Evolutionary conservation across 2,329 filamentous ascomycete genomes (phyloP), one percentile per base, ranked within the genome.

Genomic region (Pseudocercospora pini-densiflorae): DNA sequence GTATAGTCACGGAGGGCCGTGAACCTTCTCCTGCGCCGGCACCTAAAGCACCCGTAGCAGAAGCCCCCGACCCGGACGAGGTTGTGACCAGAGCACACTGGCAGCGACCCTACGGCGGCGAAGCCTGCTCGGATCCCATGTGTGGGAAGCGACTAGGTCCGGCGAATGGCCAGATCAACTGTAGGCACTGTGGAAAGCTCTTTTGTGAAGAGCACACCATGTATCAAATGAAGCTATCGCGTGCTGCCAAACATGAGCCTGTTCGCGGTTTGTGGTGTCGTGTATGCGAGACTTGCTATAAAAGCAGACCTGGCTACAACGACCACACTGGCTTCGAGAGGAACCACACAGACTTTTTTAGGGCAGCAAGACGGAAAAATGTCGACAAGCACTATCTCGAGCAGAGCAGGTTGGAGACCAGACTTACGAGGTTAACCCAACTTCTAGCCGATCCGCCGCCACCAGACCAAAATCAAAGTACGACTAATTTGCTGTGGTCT

Each of bases 211-310:
- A 94, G 73, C 95, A 99, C 78, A 98, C 95, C 61, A 97, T 99
- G 94, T 99, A 98, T 77, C 94, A 99, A 82, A 98, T 98, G 92
- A 97, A 96, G 83, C 85, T 99, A 10, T 97, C 94, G 8, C 86
- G 94, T 62, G 91, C 93, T 31, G 95, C 95, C 3, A 87, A 90
- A 65, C 93, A 97, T 79, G 95, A 99, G 70, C 94, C 95, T 0
- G 88, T 95, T 1, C 85, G 94, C 68, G 95, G 95, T 7, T 87
- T 92, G 72, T 99, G 95, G 95, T 97, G 92, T 73, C 84, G 95
- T 60, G 94, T 98, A 1, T 99, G 95, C 77, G 95, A 99, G 82
- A 98, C 95, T n/a, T 99, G 95, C 81, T 99, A 95, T 82, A 98
- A 97, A 81, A 97, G 93, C 60, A 88, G 95, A 74, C 92, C 94